Conservation (phyloP, 163 green algal species). For the Scenedesmus sp. region DNA sequence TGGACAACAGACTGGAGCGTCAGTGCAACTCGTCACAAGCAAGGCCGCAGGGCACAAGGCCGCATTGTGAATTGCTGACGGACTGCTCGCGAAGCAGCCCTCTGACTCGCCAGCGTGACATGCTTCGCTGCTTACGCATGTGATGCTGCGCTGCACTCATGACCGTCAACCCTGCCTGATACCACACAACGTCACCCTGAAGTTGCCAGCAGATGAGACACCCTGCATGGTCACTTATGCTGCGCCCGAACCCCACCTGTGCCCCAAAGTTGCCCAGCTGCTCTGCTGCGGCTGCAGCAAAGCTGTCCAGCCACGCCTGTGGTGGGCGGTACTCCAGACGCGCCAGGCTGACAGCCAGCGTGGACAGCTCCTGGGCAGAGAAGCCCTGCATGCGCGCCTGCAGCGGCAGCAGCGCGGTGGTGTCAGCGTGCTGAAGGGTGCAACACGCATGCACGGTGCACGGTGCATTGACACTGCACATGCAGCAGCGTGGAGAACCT, state of each 20-base stretch:
- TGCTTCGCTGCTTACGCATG: not conserved
- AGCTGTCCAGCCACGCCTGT: slow-evolving; percentile 40
- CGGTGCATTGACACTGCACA: too few species aligned
- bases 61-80: too few species aligned
- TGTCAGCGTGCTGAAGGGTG: not conserved
- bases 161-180: too few species aligned
- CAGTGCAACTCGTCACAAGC: not conserved
- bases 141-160: too few species aligned
- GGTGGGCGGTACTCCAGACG: slow-evolving; percentile 52
- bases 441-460: too few species aligned
- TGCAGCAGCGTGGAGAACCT: too few species aligned
- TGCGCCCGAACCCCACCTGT: not conserved
- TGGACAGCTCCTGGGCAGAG: slow-evolving; percentile 48
- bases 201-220: not conserved
- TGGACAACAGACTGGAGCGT: not conserved
- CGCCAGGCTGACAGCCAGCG: slow-evolving; percentile 40
- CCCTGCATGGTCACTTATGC: not conserved
- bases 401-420: not conserved
- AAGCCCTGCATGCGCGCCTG: slow-evolving; percentile 51
- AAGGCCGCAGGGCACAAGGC: too few species aligned
- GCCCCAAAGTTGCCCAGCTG: slow-evolving; percentile 42
- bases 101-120: too few species aligned
- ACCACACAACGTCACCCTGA: not conserved
- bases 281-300: slow-evolving; percentile 31
- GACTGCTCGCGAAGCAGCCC: too few species aligned